These are phyloP conservation scores for Papiliotrema terrestris DNA, from an alignment of 1,284 basidiomycete genomes.

Conservation along the genomic window DNA sequence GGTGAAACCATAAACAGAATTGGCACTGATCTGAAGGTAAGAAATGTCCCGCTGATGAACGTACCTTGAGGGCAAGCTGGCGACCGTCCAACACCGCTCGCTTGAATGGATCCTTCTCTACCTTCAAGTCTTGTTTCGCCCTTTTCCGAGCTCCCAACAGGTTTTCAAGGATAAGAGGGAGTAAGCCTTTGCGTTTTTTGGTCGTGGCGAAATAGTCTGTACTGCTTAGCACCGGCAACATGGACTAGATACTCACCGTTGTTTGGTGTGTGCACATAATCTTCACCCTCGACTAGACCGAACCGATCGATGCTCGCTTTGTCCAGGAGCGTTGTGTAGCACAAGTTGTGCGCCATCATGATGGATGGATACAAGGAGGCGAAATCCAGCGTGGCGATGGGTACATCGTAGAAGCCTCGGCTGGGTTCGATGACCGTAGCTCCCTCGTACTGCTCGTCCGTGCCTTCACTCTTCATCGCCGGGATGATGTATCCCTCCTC, in stretches of 20 bases:
- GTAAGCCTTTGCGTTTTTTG: slow-evolving; percentile 71
- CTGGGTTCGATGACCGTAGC: slow-evolving; percentile 94
- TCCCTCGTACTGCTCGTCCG: slow-evolving; percentile 93
- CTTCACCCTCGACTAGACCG: slow-evolving; percentile 72
- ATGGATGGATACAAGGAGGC: slow-evolving; percentile 95
- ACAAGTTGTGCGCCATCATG: slow-evolving; percentile 99
- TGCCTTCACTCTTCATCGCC: slow-evolving; percentile 74
- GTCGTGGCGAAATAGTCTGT: slow-evolving; percentile 79
- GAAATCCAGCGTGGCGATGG: slow-evolving; percentile 95
- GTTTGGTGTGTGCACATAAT: slow-evolving; percentile 73
- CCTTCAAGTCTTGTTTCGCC: slow-evolving; percentile 89
- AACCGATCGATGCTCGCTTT: slow-evolving; percentile 71
- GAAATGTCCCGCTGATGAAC: slow-evolving; percentile 8
- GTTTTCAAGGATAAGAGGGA: slow-evolving; percentile 89
- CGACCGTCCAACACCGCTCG: slow-evolving; percentile 91
- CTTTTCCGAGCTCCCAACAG: slow-evolving; percentile 84
- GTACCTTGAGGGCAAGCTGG: slow-evolving; percentile 85
- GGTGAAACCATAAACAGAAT: slow-evolving; percentile 96
- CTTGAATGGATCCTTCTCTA: slow-evolving; percentile 91
- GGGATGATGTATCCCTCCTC: slow-evolving; percentile 84
- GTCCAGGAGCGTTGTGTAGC: slow-evolving; percentile 88
- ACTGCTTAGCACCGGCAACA: background rate
- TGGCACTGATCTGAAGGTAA: slow-evolving; percentile 75
- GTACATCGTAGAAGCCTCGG: slow-evolving; percentile 88
- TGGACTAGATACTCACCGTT: slow-evolving; percentile 62